Conservation (phyloP, 352 stramenopile genomes). For the Phytophthora idaei region DNA sequence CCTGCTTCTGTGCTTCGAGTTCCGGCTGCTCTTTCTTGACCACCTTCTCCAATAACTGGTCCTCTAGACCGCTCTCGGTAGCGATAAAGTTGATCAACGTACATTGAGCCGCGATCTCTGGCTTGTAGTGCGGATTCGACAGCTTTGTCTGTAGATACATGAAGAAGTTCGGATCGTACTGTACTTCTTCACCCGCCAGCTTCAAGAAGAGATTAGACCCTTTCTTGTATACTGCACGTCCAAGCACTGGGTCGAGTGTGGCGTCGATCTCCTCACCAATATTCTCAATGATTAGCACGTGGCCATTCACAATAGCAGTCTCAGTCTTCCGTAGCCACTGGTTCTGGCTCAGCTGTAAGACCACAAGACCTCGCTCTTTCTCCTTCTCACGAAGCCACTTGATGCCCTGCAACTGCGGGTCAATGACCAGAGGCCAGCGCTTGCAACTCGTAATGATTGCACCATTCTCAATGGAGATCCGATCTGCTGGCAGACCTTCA, state of each 20-base stretch:
- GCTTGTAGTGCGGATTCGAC: constrained; percentile 98
- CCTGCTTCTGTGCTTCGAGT: constrained; percentile 94
- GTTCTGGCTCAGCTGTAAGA: constrained; percentile 96
- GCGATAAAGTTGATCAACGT: constrained; percentile 99
- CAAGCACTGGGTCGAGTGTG: constrained; percentile 95
- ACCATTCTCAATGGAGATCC: constrained; percentile 98
- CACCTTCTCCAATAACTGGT: constrained; percentile 96
- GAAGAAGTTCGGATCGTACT: constrained; percentile 96
- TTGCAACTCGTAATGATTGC: constrained; percentile 98
- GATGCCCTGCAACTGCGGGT: constrained; percentile 98
- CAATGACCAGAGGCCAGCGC: constrained; percentile 97
- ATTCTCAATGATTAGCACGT: constrained; percentile 98
- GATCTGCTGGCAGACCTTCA: constrained; percentile 96
- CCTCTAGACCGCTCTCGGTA: constrained; percentile 95
- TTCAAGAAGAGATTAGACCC: constrained; percentile 95
- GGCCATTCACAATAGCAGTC: constrained; percentile 94
- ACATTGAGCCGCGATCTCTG: constrained; percentile 96
- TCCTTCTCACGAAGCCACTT: constrained; percentile 98
- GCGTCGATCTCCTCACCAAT: constrained; percentile 97
- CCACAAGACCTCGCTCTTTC: constrained; percentile 90
- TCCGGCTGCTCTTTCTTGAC: constrained; percentile 96
- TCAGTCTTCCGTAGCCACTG: constrained; percentile 96
- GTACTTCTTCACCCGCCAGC: constrained; percentile 95
- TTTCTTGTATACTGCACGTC: constrained; percentile 96
- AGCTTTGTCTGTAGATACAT: constrained; percentile 98